Evolutionary conservation across 2,329 filamentous ascomycete genomes (phyloP).

Genomic region (Reticulascus tulasneorum): DNA sequence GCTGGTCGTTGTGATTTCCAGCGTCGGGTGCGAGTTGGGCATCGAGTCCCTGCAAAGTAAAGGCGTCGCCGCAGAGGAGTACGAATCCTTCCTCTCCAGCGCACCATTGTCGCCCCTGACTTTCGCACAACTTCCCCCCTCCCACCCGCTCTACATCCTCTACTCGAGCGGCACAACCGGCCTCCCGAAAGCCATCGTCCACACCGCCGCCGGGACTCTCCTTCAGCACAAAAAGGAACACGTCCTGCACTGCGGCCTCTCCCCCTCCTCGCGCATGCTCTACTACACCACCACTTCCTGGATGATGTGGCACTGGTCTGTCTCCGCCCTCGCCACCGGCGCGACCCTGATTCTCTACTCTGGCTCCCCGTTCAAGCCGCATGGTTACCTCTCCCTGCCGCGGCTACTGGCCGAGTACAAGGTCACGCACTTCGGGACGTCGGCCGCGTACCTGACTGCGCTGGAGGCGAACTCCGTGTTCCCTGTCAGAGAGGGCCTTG

Average conservation of each 20-base stretch:
- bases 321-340: conserved; percentile 79
- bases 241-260: conserved; percentile 78
- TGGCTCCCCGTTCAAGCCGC: conserved; percentile 81
- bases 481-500: conserved; percentile 52
- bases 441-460: conserved; percentile 86
- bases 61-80: conserved; percentile 39
- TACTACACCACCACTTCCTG: conserved; percentile 95
- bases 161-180: conserved; percentile 90
- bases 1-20: conserved; percentile 71
- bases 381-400: conserved; percentile 78
- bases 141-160: conserved; percentile 88
- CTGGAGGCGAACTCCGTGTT: conserved; percentile 74
- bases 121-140: conserved; percentile 77
- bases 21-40: conserved; percentile 45
- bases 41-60: conserved; percentile 35
- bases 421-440: conserved; percentile 93
- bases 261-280: conserved; percentile 69
- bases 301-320: conserved; percentile 99
- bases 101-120: conserved; percentile 42
- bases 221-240: conserved; percentile 98
- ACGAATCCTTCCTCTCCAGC: conserved; percentile 37
- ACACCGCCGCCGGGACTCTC: conserved; percentile 83
- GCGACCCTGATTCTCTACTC: conserved; percentile 85
- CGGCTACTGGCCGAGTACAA: conserved; percentile 72
- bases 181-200: conserved; percentile 88